Base-by-base conservation (phyloP, 2,329 filamentous ascomycete species). In the Bipolaris oryzae region DNA sequence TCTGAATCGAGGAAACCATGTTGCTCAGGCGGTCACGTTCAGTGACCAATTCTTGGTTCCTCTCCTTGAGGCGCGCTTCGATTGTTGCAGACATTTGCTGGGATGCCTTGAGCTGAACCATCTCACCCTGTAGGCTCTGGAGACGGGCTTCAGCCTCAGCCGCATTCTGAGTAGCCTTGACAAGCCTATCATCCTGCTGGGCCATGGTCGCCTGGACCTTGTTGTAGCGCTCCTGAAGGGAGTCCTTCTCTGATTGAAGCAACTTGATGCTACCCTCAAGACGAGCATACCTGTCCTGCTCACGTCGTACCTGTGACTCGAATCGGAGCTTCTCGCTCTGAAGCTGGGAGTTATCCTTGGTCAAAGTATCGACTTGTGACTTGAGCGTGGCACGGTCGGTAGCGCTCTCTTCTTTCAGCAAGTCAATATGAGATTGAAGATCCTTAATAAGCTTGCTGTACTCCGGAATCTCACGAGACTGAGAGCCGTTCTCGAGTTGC, bases 11-110 rank as follows among this genome's bases (percentile, higher is more conserved):
- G 3, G 89, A 85, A 43, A 97, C 86, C 31, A 96, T 82, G 54
- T 87, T 88, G 76, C 94, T 96, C 4, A 98, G 84, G 28, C 93
- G 86, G 43, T 88, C 86, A 63, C 92, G 90, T 74, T 99, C 95
- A 58, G 96, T 91, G 39, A 90, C 84, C 11, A 98, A 81, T 18
- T 80, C 86, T 70, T 96, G 92, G 62, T 95, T 96, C 71, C 98
- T 93, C 68, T 95, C 91, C 60, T 86, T 89, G 41, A 98, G 82
- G 50, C 96, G 88, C 61, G 90, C 89, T 73, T 98, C 93, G 33
- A 97, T 96, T 53, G 89, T 91, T 79, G 95, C 96, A 90, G 91
- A 96, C 9, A 99, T 82, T 35, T 92, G 90, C 78, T 96, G 96
- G 76, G 98, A 94, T 0, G 94, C 93, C 75, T 96, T 96, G 33